Evolutionary conservation across 768 basidiomycete genomes (phyloP).

Genomic region (Boletus rufocinnamomeus): DNA sequence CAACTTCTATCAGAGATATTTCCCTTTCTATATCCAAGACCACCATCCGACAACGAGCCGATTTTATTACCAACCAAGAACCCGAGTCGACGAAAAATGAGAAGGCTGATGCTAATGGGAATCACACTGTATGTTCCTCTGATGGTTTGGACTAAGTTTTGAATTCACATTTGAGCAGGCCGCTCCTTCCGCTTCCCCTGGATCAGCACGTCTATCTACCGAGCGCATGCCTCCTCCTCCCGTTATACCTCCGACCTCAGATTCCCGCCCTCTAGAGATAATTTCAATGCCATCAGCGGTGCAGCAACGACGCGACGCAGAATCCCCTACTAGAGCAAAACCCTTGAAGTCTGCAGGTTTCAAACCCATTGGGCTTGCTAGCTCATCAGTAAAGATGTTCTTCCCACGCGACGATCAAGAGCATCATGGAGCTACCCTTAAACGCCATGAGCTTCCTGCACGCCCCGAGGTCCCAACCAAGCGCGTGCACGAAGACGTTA

Average conservation of each 20-base stretch:
- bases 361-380: slow-evolving; percentile 61
- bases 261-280: slow-evolving; percentile 18
- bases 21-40: slow-evolving; percentile 36
- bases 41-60: slow-evolving; percentile 24
- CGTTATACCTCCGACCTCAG: slow-evolving; percentile 24
- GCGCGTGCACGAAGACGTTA: slow-evolving; percentile 27
- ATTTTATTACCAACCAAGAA: slow-evolving; percentile 24
- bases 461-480: slow-evolving; percentile 32
- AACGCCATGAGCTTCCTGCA: slow-evolving; percentile 17
- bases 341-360: slow-evolving; percentile 52
- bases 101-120: slow-evolving; percentile 40
- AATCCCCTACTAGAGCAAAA: slow-evolving; percentile 23
- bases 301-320: slow-evolving; percentile 21
- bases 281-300: slow-evolving; percentile 8
- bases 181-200: slow-evolving; percentile 24
- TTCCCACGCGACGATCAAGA: slow-evolving; percentile 83
- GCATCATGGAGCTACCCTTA: slow-evolving; percentile 33
- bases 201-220: slow-evolving; percentile 22
- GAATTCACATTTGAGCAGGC: slow-evolving; percentile 22
- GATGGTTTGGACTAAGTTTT: background rate
- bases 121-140: slow-evolving; percentile 31
- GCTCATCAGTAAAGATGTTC: slow-evolving; percentile 67
- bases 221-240: slow-evolving; percentile 39
- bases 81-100: slow-evolving; percentile 38
- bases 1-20: slow-evolving; percentile 42